phyloP scores from a whole-genome alignment of 108 stramenopile species.

The Phaeodactylum tricornutum region DNA sequence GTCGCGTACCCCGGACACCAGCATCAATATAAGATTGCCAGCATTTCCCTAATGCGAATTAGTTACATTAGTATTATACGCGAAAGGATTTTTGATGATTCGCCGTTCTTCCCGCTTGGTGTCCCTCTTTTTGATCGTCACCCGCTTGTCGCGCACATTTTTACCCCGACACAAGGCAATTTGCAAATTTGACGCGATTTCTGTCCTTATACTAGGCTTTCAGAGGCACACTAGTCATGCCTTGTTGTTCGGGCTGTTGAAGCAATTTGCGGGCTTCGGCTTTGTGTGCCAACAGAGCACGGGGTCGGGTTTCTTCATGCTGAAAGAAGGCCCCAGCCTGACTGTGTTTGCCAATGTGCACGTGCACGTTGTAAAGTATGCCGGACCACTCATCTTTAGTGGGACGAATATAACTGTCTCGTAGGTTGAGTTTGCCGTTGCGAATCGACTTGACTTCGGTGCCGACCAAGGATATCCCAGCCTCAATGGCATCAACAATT shows the following conservation, averaged over 20 bases:
- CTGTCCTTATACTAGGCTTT: slow-evolving; percentile 82
- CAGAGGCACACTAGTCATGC: slow-evolving; percentile 69
- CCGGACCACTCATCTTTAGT: too few relatives aligned
- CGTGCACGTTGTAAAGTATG: slow-evolving; percentile 58
- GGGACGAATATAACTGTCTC: slow-evolving; percentile 58
- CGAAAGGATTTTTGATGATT: slow-evolving; percentile 80
- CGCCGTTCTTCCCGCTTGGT: slow-evolving; percentile 52
- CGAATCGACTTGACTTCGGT: slow-evolving; percentile 78
- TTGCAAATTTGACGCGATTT: slow-evolving; percentile 68
- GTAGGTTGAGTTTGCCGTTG: slow-evolving; percentile 79
- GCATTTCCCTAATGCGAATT: too few relatives aligned
- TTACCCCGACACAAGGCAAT: slow-evolving; percentile 77
- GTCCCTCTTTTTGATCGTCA: slow-evolving; percentile 69
- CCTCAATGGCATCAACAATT: slow-evolving; percentile 69
- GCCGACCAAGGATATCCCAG: slow-evolving; percentile 61
- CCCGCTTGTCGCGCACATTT: slow-evolving; percentile 75
- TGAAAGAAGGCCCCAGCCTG: slow-evolving; percentile 69
- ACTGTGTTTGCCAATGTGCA: slow-evolving; percentile 72
- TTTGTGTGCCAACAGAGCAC: slow-evolving; percentile 48
- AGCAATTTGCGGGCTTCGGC: slow-evolving; percentile 46
- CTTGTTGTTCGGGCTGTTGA: slow-evolving; percentile 30
- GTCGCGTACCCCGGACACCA: slow-evolving; percentile 40
- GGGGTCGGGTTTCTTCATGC: slow-evolving; percentile 60
- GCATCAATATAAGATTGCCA: too few relatives aligned
- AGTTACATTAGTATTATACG: too few relatives aligned